Conservation (phyloP, 2,329 filamentous ascomycete genomes). For the Penicillium sp. region DNA sequence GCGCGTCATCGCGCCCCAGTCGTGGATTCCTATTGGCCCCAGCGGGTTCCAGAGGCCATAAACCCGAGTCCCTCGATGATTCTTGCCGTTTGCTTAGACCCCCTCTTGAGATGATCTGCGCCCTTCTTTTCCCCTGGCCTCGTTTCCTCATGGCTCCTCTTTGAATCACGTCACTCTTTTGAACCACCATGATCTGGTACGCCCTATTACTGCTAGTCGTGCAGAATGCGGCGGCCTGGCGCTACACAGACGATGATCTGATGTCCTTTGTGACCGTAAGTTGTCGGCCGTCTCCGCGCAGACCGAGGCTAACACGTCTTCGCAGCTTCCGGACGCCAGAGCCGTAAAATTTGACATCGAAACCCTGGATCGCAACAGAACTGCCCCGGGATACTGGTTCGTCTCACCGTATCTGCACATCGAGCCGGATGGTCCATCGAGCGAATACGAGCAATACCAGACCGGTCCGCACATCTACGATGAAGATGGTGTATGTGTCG, state of each 20-base stretch:
- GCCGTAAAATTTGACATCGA: constrained; percentile 30
- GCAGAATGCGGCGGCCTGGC: constrained; percentile 14
- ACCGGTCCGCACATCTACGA: constrained; percentile 53
- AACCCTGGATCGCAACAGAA: constrained; percentile 24
- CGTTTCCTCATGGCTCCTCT: constrained; percentile 11
- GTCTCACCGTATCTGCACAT: constrained; percentile 45
- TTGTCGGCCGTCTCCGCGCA: background rate
- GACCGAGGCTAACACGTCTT: background rate
- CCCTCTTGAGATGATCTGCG: background rate
- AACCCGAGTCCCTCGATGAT: background rate
- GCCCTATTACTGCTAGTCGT: constrained; percentile 10
- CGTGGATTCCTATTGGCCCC: constrained; percentile 4
- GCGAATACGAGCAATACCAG: constrained; percentile 41
- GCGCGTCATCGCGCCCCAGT: background rate
- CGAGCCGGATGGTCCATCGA: constrained; percentile 24
- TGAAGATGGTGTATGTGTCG: constrained; percentile 41
- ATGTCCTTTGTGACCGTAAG: constrained; percentile 20
- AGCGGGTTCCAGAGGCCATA: background rate
- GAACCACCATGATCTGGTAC: constrained; percentile 15
- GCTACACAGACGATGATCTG: constrained; percentile 15
- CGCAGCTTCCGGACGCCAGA: constrained; percentile 25
- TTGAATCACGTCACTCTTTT: constrained; percentile 14
- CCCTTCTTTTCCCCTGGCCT: background rate
- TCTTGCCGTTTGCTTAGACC: background rate
- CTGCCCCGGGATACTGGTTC: constrained; percentile 49